Evolutionary conservation across 768 basidiomycete genomes (phyloP).

Genomic region (Pulveroboletus sp.): DNA sequence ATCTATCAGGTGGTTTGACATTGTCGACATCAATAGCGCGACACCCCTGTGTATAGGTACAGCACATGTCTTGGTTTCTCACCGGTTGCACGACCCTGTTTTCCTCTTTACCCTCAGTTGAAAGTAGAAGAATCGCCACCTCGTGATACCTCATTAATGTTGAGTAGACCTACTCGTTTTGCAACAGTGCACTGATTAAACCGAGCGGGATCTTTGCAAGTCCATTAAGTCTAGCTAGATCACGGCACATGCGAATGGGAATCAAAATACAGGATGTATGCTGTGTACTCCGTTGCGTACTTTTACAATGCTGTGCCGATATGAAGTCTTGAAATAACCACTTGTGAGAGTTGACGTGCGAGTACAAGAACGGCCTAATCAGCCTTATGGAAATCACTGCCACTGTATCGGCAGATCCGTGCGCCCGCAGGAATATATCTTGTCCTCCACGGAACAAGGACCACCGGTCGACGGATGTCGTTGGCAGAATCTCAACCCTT

Average conservation of each 20-base stretch:
- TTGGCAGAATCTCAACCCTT: slow-evolving; percentile 12
- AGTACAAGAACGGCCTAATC: background rate
- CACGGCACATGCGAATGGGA: background rate
- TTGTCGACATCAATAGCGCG: slow-evolving; percentile 1
- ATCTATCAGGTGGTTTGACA: slow-evolving; percentile 7
- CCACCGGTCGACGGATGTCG: slow-evolving; percentile 11
- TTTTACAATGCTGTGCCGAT: slow-evolving; percentile 24
- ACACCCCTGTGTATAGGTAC: background rate
- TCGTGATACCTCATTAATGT: slow-evolving; percentile 9
- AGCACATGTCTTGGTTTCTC: slow-evolving; percentile 9
- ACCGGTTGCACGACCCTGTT: slow-evolving; percentile 14
- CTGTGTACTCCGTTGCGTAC: slow-evolving; percentile 15
- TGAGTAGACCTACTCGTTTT: slow-evolving; percentile 7
- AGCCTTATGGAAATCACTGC: slow-evolving; percentile 12
- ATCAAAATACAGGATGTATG: slow-evolving; percentile 21
- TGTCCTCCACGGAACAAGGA: slow-evolving; percentile 15
- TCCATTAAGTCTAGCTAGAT: slow-evolving; percentile 3
- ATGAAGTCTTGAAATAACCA: slow-evolving; percentile 20
- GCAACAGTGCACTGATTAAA: slow-evolving; percentile 1
- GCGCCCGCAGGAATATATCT: slow-evolving; percentile 17
- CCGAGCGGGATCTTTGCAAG: background rate
- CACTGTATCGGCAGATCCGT: slow-evolving; percentile 20
- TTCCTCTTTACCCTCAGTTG: slow-evolving; percentile 2
- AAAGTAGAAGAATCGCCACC: background rate
- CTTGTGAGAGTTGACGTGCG: slow-evolving; percentile 3